These are phyloP conservation scores for Leishmania braziliensis DNA, from an alignment of 208 protist species.

Conservation along the genomic window DNA sequence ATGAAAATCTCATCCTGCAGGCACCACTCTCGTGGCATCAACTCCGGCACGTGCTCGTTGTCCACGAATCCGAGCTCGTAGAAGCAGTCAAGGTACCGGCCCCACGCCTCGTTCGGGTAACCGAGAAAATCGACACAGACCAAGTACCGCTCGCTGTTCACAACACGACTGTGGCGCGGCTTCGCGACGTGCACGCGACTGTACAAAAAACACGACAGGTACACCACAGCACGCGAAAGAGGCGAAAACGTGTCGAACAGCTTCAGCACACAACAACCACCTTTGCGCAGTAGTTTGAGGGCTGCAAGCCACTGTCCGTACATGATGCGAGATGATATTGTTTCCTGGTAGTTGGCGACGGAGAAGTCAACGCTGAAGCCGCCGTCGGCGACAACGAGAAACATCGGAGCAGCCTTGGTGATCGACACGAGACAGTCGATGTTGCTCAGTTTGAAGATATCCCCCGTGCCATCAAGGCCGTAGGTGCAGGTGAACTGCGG, in stretches of 20 bases:
- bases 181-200: slow-evolving; percentile 87
- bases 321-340: slow-evolving; percentile 85
- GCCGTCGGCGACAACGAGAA: slow-evolving; percentile 91
- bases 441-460: slow-evolving; percentile 82
- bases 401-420: slow-evolving; percentile 34
- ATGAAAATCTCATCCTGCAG: slow-evolving; percentile 56
- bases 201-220: slow-evolving; percentile 84
- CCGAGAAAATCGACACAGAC: slow-evolving; percentile 65
- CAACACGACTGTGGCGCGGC: slow-evolving; percentile 87
- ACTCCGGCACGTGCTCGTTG: slow-evolving; percentile 54
- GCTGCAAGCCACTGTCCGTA: slow-evolving; percentile 85
- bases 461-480: slow-evolving; percentile 84
- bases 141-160: slow-evolving; percentile 93
- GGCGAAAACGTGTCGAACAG: slow-evolving; percentile 92
- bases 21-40: slow-evolving; percentile 62
- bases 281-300: slow-evolving; percentile 62
- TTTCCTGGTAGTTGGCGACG: slow-evolving; percentile 87
- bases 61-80: slow-evolving; percentile 69
- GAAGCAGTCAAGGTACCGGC: slow-evolving; percentile 53
- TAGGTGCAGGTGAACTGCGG: slow-evolving; percentile 69
- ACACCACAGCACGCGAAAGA: slow-evolving; percentile 75
- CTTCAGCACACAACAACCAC: slow-evolving; percentile 89
- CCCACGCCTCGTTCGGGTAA: slow-evolving; percentile 45
- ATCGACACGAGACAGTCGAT: slow-evolving; percentile 61
- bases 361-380: slow-evolving; percentile 79